These are phyloP conservation scores for Coemansia sp. DNA, from an alignment of 192 early-diverging fungal species.

Conservation along the genomic window DNA sequence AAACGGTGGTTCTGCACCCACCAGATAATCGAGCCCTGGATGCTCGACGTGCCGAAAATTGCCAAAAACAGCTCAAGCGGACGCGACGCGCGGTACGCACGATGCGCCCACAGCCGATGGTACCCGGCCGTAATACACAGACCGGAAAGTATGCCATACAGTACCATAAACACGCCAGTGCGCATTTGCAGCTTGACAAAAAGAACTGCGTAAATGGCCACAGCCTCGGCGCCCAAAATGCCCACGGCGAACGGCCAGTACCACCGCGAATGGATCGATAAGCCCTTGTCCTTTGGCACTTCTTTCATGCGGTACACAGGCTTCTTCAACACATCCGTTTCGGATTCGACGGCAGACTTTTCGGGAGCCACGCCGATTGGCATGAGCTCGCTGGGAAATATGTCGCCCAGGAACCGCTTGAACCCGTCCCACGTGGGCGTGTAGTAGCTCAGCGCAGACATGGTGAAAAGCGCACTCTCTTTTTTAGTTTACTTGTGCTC, in stretches of 20 bases:
- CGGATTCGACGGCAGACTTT: slow-evolving; percentile 26
- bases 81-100: slow-evolving; percentile 65
- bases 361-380: slow-evolving; percentile 41
- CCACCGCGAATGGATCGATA: slow-evolving; percentile 46
- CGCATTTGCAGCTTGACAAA: slow-evolving; percentile 73
- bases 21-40: slow-evolving; percentile 82
- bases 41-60: slow-evolving; percentile 66
- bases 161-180: slow-evolving; percentile 52
- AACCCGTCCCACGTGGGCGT: slow-evolving; percentile 43
- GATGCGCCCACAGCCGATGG: slow-evolving; percentile 80
- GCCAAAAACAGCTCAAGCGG: slow-evolving; percentile 61
- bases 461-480: slow-evolving; percentile 10
- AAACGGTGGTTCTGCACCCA: slow-evolving; percentile 82
- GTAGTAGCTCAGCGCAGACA: slow-evolving; percentile 36
- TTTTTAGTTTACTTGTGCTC: not conserved
- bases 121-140: slow-evolving; percentile 90
- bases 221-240: slow-evolving; percentile 59
- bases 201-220: slow-evolving; percentile 74
- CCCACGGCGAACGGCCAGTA: slow-evolving; percentile 53
- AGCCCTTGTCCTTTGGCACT: slow-evolving; percentile 36
- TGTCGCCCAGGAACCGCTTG: slow-evolving; percentile 27
- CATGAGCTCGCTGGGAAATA: slow-evolving; percentile 52
- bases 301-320: slow-evolving; percentile 42
- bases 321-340: slow-evolving; percentile 26
- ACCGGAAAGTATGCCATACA: slow-evolving; percentile 72